phyloP scores from a whole-genome alignment of 768 basidiomycete genomes.

The Lyophyllum shimeji region DNA sequence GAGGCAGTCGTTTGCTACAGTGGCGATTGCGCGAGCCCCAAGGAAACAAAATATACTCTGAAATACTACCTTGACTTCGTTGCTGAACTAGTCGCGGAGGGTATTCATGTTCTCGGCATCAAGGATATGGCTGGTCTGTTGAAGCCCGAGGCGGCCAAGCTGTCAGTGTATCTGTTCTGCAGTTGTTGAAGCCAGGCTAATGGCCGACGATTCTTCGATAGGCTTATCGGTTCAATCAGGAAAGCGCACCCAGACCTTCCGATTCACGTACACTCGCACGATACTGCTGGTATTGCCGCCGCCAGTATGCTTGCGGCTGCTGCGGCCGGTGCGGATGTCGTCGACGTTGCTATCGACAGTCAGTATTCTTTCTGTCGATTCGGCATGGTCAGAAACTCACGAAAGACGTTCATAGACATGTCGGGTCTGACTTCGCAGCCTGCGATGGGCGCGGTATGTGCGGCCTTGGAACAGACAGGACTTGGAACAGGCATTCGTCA shows the following conservation, averaged over 20 bases:
- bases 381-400: slow-evolving; percentile 12
- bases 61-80: slow-evolving; percentile 97
- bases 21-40: slow-evolving; percentile 93
- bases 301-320: slow-evolving; percentile 98
- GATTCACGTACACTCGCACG: slow-evolving; percentile 99
- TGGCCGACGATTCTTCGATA: slow-evolving; percentile 25
- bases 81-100: slow-evolving; percentile 88
- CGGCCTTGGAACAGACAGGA: slow-evolving; percentile 91
- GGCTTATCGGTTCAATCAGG: slow-evolving; percentile 92
- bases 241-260: slow-evolving; percentile 96
- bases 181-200: not conserved
- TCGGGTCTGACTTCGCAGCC: slow-evolving; percentile 98
- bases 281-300: slow-evolving; percentile 96
- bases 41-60: slow-evolving; percentile 95
- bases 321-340: slow-evolving; percentile 95
- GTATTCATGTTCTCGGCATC: slow-evolving; percentile 95
- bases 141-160: slow-evolving; percentile 89
- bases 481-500: slow-evolving; percentile 96
- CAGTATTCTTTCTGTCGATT: slow-evolving; percentile 28
- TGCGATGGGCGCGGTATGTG: slow-evolving; percentile 96
- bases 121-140: slow-evolving; percentile 99
- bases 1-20: slow-evolving; percentile 99
- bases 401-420: slow-evolving; percentile 63
- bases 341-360: slow-evolving; percentile 99
- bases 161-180: slow-evolving; percentile 49